Percentiles rank a stretch among this genome's conserved stretches.
Conservation (phyloP, 352 stramenopile genomes). For the Blastocystis sp. region DNA sequence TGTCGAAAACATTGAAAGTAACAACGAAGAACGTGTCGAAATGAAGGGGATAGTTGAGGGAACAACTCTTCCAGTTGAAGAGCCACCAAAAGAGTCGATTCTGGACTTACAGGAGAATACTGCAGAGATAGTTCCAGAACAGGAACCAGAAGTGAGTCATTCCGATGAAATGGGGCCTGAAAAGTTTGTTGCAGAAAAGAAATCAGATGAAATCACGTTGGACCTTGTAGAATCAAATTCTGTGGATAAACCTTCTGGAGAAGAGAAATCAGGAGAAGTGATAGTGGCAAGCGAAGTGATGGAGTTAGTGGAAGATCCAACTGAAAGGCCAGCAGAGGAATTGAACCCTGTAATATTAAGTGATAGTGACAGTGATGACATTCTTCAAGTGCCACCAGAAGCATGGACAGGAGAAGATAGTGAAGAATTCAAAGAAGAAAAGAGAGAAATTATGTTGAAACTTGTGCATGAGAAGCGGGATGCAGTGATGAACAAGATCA, state of each 20-base stretch:
- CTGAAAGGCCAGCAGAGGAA: background rate
- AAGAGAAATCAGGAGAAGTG: background rate
- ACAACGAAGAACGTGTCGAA: background rate
- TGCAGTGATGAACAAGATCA: background rate
- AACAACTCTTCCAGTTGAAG: background rate
- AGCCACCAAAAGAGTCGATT: background rate
- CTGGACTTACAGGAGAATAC: background rate
- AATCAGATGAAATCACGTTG: background rate
- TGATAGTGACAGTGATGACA: no score
- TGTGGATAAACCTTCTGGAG: background rate
- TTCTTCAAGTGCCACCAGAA: no score
- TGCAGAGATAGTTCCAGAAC: background rate
- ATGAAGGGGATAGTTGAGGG: background rate
- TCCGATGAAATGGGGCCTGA: background rate
- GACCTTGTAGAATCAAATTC: background rate
- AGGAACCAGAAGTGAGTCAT: background rate
- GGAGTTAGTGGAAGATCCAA: background rate
- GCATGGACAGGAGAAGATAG: background rate
- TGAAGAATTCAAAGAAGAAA: background rate
- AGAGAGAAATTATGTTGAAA: background rate
- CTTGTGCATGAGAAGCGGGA: slow-evolving; percentile 2
- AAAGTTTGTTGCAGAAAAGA: no score
- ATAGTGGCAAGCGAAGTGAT: background rate
- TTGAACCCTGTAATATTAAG: no score
- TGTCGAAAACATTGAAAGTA: background rate